These are phyloP conservation scores for Sindora glabra DNA, from an alignment of 306 rosid species.

Conservation along the genomic window DNA sequence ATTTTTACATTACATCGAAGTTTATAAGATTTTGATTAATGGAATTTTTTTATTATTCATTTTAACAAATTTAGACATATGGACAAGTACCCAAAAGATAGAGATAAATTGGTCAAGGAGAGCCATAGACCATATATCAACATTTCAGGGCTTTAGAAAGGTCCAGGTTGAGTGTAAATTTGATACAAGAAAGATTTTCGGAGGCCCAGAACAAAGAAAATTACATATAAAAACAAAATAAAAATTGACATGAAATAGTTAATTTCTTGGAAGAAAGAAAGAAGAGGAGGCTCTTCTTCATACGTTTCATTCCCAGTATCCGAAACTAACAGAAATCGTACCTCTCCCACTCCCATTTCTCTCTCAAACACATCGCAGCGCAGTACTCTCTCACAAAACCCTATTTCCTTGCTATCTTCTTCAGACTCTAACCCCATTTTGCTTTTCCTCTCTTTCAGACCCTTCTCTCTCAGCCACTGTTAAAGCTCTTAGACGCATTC, in stretches of 20 bases:
- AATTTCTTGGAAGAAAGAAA: slow-evolving; percentile 6
- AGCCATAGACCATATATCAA: background rate
- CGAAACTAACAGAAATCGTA: slow-evolving; percentile 38
- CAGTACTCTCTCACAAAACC: slow-evolving; percentile 49
- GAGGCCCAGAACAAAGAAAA: background rate
- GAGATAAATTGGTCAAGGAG: background rate
- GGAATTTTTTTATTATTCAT: too few species aligned
- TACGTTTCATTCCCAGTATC: slow-evolving; percentile 61
- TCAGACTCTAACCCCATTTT: slow-evolving; percentile 20
- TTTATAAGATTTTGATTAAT: too few species aligned
- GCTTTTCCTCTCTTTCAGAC: background rate
- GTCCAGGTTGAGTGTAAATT: background rate
- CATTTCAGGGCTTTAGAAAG: background rate
- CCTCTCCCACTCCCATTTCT: slow-evolving; percentile 28
- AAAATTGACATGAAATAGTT: background rate
- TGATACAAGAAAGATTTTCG: background rate
- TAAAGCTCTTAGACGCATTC: slow-evolving; percentile 40
- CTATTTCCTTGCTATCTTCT: slow-evolving; percentile 39
- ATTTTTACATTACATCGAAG: too few species aligned
- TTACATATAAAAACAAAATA: background rate
- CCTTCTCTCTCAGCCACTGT: background rate
- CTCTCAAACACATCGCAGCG: slow-evolving; percentile 33
- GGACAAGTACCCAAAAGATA: too few species aligned
- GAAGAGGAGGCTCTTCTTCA: slow-evolving; percentile 46
- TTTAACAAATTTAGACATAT: too few species aligned